A percentile compares a stretch with the other conserved stretches of the same genome.
These are phyloP conservation scores for Komagataella kurtzmanii DNA, from an alignment of 805 yeast genomes.

Conservation along the genomic window DNA sequence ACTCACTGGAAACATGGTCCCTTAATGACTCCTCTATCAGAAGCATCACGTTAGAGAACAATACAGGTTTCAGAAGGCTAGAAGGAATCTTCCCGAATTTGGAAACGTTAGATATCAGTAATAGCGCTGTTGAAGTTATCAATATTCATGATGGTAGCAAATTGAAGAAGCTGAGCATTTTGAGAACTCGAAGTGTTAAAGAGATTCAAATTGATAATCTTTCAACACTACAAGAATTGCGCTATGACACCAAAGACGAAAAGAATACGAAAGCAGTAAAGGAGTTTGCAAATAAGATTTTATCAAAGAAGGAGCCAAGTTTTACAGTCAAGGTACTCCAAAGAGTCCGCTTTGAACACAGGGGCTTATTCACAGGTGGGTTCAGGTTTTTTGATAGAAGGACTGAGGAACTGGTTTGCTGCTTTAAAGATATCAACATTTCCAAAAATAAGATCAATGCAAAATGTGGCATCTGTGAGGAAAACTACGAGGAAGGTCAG, in stretches of 20 bases:
- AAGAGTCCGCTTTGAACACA: not conserved
- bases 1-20: not conserved
- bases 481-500: not conserved
- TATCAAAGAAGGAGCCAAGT: not conserved
- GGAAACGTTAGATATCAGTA: not conserved
- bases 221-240: not conserved
- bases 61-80: not conserved
- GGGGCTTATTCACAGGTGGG: not conserved
- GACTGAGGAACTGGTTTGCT: not conserved
- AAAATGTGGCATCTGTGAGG: not conserved
- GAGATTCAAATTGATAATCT: not conserved
- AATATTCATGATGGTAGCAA: not conserved
- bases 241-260: not conserved
- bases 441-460: conserved; percentile 1
- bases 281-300: not conserved
- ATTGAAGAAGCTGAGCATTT: not conserved
- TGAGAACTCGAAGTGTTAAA: not conserved
- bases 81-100: not conserved
- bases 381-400: not conserved
- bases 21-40: not conserved
- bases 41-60: not conserved
- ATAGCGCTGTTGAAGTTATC: not conserved
- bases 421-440: not conserved
- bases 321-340: not conserved
- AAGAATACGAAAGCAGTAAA: not conserved